Conservation (phyloP, 345 rosid genomes). For the Camelina neglecta region DNA sequence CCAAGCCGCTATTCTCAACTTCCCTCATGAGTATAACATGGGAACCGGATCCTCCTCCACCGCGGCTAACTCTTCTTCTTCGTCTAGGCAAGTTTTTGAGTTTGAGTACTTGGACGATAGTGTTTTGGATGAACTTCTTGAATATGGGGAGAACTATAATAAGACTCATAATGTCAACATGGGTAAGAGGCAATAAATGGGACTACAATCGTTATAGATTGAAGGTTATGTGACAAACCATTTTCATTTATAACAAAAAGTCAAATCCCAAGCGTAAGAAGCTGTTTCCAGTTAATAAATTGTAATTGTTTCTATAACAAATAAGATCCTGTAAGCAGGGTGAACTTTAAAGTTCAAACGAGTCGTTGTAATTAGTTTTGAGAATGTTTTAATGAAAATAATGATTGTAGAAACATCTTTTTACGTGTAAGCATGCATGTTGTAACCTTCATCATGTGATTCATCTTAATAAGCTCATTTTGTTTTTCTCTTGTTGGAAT, state of each 20-base stretch:
- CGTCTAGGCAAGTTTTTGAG: slow-evolving; percentile 64
- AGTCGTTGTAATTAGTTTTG: slow-evolving; percentile 28
- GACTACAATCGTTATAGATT: slow-evolving; percentile 9
- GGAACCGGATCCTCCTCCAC: slow-evolving; percentile 38
- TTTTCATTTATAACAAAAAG: slow-evolving; percentile 15
- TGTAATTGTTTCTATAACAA: slow-evolving; percentile 27
- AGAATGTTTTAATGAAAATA: slow-evolving; percentile 28
- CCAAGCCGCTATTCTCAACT: slow-evolving; percentile 78
- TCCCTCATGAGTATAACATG: slow-evolving; percentile 71
- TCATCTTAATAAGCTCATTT: slow-evolving; percentile 5
- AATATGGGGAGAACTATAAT: slow-evolving; percentile 34
- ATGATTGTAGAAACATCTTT: slow-evolving; percentile 21
- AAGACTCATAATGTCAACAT: slow-evolving; percentile 51
- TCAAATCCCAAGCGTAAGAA: slow-evolving; percentile 2
- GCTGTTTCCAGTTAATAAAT: slow-evolving; percentile 12
- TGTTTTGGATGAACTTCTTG: slow-evolving; percentile 79
- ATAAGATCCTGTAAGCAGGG: slow-evolving; percentile 27
- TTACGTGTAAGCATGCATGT: slow-evolving; percentile 12
- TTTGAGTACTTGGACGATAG: slow-evolving; percentile 77
- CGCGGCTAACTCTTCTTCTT: slow-evolving; percentile 38
- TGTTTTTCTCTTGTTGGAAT: background rate
- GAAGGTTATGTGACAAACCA: slow-evolving; percentile 23
- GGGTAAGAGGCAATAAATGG: slow-evolving; percentile 55
- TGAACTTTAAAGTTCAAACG: slow-evolving; percentile 20
- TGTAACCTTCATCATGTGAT: background rate